A percentile compares a stretch with the other conserved stretches of the same genome.
These are phyloP conservation scores for Lentinula sp. DNA, from an alignment of 768 basidiomycete genomes.

Conservation along the genomic window DNA sequence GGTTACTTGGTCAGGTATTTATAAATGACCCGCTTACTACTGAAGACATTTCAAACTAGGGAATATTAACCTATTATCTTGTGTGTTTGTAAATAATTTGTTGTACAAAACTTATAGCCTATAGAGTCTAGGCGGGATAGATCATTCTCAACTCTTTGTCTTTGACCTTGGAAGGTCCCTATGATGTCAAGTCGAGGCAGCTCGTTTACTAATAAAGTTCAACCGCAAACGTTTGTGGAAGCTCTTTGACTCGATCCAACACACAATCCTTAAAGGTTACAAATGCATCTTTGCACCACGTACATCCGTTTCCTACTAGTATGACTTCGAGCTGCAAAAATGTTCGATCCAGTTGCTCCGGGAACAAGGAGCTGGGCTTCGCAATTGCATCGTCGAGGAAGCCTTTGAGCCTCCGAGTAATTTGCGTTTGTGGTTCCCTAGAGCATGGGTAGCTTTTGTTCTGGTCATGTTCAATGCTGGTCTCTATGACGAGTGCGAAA, in stretches of 20 bases:
- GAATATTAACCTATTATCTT: no score
- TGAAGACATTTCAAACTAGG: no score
- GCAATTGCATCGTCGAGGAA: neutral
- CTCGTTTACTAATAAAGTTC: neutral
- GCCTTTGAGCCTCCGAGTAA: neutral
- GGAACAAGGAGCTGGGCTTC: neutral
- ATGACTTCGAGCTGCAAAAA: neutral
- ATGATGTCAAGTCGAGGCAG: no score
- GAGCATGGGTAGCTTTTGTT: neutral
- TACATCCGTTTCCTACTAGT: neutral
- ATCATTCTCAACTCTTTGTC: no score
- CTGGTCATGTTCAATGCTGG: neutral
- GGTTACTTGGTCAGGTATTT: no score
- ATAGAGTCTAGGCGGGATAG: no score
- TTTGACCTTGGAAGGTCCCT: no score
- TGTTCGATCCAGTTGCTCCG: neutral
- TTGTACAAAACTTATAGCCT: no score
- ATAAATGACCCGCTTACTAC: no score
- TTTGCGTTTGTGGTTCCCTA: neutral
- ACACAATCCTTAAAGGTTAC: neutral
- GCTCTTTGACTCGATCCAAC: neutral
- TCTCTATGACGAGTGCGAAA: neutral
- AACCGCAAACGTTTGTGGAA: neutral
- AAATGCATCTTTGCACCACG: conserved; percentile 1
- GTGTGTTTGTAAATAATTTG: no score